A percentile compares a stretch with the other conserved stretches of the same genome.
Evolutionary conservation across 2,329 filamentous ascomycete species (phyloP).

Genomic region (Ceratocystis destructans): DNA sequence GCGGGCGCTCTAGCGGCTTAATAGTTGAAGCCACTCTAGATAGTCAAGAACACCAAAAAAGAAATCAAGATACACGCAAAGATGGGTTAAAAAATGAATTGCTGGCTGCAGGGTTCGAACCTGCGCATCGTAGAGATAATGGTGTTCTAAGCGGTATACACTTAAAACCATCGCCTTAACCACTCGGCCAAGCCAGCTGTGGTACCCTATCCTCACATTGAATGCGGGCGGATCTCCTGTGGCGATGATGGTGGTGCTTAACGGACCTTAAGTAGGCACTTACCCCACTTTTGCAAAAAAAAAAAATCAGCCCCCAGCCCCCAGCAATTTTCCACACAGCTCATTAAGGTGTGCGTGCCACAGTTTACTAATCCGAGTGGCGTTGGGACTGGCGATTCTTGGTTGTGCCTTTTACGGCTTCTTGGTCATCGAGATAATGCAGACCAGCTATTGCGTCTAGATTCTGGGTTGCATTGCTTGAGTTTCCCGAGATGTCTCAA

Average conservation of each 20-base stretch:
- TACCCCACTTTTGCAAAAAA: background rate
- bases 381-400: too few relatives aligned
- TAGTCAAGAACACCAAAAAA: background rate
- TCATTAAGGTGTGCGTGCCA: too few relatives aligned
- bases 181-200: constrained; percentile 18
- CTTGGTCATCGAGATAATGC: too few relatives aligned
- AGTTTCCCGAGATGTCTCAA: too few relatives aligned
- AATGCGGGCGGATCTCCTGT: background rate
- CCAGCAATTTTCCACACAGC: too few relatives aligned
- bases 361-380: too few relatives aligned
- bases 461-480: too few relatives aligned
- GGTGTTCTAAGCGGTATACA: constrained; percentile 12
- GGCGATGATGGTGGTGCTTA: background rate
- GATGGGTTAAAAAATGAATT: background rate
- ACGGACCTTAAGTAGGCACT: background rate
- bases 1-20: too few relatives aligned
- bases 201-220: background rate
- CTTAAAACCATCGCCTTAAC: constrained; percentile 19
- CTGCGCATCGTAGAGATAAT: constrained; percentile 19
- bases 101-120: constrained; percentile 18
- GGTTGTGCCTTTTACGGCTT: too few relatives aligned
- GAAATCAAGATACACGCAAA: background rate
- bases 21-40: too few relatives aligned
- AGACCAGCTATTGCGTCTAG: too few relatives aligned
- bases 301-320: too few relatives aligned